phyloP scores from a whole-genome alignment of 2,329 filamentous ascomycete species.

The Pseudocercospora cruenta region DNA sequence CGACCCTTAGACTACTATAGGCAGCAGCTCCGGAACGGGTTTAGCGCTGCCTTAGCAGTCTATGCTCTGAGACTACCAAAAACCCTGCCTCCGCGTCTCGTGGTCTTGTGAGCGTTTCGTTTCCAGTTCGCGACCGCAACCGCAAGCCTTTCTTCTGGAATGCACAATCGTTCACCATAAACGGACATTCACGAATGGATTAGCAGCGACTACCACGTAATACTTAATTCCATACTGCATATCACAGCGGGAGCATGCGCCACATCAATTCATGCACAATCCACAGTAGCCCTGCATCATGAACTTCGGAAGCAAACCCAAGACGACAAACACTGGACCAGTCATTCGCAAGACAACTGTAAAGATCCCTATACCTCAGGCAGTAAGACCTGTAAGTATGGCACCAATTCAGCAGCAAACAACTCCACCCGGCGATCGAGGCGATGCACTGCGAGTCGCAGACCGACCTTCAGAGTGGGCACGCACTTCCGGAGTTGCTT shows the following conservation, averaged over 20 bases:
- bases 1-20: no score
- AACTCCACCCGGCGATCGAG: no score
- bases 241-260: constrained; percentile 13
- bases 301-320: constrained; percentile 32
- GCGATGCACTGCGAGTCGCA: no score
- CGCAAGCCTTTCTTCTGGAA: neutral
- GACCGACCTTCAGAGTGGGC: no score
- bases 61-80: no score
- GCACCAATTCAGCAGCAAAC: no score
- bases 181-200: constrained; percentile 8
- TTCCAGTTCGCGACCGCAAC: neutral
- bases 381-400: constrained; percentile 8
- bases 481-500: no score
- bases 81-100: neutral
- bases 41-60: no score
- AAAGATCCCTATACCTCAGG: constrained; percentile 28
- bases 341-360: constrained; percentile 33
- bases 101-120: neutral
- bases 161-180: neutral
- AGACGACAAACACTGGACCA: constrained; percentile 26
- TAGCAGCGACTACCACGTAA: constrained; percentile 5
- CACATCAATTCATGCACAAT: constrained; percentile 2
- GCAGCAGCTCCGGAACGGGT: no score
- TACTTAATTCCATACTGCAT: constrained; percentile 1
- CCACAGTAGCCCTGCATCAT: constrained; percentile 27